Conservation (phyloP, 768 basidiomycete genomes). For the Phallus indusiatus region DNA sequence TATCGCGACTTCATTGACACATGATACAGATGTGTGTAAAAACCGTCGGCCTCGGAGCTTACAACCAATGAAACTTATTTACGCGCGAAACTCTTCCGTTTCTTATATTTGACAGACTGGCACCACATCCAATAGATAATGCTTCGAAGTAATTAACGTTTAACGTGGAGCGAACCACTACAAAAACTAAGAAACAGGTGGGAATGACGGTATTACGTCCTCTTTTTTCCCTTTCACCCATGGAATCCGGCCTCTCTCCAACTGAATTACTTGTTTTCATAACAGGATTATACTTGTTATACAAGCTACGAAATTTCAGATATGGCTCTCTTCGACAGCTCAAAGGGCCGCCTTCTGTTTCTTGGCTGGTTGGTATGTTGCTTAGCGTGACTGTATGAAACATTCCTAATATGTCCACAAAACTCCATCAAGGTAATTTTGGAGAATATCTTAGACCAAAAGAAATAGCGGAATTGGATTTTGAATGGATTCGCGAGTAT, state of each 20-base stretch:
- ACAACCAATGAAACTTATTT: too few species aligned
- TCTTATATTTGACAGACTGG: too few species aligned
- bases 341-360: background rate
- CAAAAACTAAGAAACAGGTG: too few species aligned
- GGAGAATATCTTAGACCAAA: background rate
- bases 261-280: background rate
- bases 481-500: conserved; percentile 23
- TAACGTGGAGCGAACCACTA: too few species aligned
- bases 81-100: too few species aligned
- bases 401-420: background rate
- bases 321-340: background rate
- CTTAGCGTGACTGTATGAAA: background rate
- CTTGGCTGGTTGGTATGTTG: background rate
- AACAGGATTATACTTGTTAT: background rate
- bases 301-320: background rate
- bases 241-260: background rate
- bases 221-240: background rate
- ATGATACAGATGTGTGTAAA: too few species aligned
- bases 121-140: too few species aligned
- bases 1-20: too few species aligned
- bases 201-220: too few species aligned
- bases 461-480: conserved; percentile 19
- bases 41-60: too few species aligned
- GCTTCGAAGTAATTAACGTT: too few species aligned
- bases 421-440: background rate